Conservation (phyloP, 1,284 basidiomycete species). For the Trametes hirsuta region DNA sequence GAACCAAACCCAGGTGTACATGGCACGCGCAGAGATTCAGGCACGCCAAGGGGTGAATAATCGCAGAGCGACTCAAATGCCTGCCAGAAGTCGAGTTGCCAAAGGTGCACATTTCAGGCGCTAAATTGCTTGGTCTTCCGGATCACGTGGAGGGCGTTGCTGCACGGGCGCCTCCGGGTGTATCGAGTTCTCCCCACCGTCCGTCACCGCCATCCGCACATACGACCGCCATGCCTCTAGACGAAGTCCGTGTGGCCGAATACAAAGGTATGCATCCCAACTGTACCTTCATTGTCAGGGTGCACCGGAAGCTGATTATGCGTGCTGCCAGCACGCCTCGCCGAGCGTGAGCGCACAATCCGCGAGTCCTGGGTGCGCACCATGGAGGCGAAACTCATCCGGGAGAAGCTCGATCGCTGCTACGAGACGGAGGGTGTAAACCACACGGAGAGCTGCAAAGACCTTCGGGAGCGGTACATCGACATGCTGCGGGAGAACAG, state of each 20-base stretch:
- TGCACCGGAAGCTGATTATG: background rate
- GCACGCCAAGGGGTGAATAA: too few species aligned
- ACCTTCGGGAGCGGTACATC: constrained; percentile 85
- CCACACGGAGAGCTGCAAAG: constrained; percentile 87
- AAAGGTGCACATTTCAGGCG: background rate
- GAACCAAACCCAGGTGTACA: too few species aligned
- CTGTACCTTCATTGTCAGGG: background rate
- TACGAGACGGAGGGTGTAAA: constrained; percentile 92
- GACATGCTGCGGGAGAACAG: constrained; percentile 84
- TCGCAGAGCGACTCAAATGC: background rate
- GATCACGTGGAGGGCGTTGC: constrained; percentile 8
- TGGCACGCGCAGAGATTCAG: background rate
- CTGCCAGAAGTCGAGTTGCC: background rate
- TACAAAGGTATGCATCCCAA: constrained; percentile 47
- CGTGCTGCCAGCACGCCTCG: constrained; percentile 52
- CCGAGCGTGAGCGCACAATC: constrained; percentile 78
- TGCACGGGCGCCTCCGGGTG: background rate
- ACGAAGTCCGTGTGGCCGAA: constrained; percentile 49
- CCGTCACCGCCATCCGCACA: constrained; percentile 6
- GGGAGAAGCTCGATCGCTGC: constrained; percentile 91
- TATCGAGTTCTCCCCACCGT: constrained; percentile 10
- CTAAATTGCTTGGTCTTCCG: background rate
- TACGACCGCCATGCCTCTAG: constrained; percentile 33
- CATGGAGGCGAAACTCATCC: constrained; percentile 92
- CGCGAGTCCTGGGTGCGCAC: constrained; percentile 94